Percentiles rank a stretch among this genome's conserved stretches.
These are phyloP conservation scores for Cladosporium colombiae DNA, from an alignment of 2,329 filamentous ascomycete species.

Conservation along the genomic window DNA sequence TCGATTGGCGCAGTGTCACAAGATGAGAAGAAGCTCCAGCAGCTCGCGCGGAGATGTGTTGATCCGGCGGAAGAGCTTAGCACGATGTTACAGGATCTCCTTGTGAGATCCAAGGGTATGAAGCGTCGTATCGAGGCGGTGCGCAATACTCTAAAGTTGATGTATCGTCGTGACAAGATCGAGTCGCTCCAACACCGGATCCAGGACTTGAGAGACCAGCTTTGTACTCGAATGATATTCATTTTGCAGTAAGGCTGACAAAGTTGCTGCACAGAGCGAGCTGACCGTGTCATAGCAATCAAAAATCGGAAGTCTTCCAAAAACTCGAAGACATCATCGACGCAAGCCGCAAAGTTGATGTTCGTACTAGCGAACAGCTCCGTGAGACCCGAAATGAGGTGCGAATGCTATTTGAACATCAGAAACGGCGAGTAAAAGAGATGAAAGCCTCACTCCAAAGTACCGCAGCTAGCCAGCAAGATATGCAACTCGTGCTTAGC, in stretches of 20 bases:
- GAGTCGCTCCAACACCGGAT: background rate
- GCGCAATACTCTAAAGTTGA: background rate
- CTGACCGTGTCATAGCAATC: background rate
- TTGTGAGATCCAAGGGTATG: background rate
- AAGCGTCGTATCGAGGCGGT: background rate
- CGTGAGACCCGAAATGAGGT: background rate
- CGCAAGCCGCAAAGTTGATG: background rate
- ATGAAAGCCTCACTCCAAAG: background rate
- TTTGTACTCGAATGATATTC: background rate
- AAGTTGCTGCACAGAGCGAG: background rate
- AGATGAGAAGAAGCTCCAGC: background rate
- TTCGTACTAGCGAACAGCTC: background rate
- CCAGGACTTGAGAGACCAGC: background rate
- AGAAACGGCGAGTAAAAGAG: background rate
- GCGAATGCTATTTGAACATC: background rate
- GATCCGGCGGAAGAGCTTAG: background rate
- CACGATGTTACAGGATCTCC: background rate
- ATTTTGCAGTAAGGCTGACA: background rate
- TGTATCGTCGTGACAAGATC: background rate
- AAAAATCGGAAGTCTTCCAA: background rate
- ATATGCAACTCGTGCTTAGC: background rate
- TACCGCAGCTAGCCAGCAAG: background rate
- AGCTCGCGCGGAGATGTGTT: background rate
- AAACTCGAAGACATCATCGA: background rate
- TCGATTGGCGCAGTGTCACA: background rate